phyloP scores from a whole-genome alignment of 139 green algal genomes.

The Ostreobium quekettii region DNA sequence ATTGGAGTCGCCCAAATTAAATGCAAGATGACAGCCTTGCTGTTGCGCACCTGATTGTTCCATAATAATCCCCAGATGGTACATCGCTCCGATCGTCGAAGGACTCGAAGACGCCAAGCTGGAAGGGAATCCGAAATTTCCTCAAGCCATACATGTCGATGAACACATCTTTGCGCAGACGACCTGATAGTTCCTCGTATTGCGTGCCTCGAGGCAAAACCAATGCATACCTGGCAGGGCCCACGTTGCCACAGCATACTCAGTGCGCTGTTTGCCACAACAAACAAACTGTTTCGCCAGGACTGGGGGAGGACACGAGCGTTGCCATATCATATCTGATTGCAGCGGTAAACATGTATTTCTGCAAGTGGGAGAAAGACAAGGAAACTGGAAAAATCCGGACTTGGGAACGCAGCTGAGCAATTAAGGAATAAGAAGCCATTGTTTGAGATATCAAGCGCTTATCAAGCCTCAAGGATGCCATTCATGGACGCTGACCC shows the following conservation, averaged over 20 bases:
- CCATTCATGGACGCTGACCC: no score
- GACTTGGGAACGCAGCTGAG: no score
- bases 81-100: background rate
- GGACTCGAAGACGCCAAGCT: background rate
- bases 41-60: background rate
- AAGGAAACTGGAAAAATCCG: no score
- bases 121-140: constrained; percentile 6
- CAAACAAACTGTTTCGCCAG: no score
- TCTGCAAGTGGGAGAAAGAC: no score
- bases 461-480: no score
- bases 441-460: no score
- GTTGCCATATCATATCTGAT: no score
- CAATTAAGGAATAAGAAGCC: no score
- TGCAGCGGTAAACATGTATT: no score
- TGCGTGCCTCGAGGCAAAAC: background rate
- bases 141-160: constrained; percentile 12
- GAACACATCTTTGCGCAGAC: background rate
- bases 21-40: background rate
- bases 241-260: background rate
- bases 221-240: background rate
- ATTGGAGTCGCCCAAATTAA: background rate
- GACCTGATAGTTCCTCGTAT: background rate
- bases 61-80: background rate
- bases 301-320: no score
- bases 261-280: no score